Evolutionary conservation across 164 flowering plant species (phyloP), one percentile per base, ranked within the genome.

Genomic region (Dillenia suffruticosa): DNA sequence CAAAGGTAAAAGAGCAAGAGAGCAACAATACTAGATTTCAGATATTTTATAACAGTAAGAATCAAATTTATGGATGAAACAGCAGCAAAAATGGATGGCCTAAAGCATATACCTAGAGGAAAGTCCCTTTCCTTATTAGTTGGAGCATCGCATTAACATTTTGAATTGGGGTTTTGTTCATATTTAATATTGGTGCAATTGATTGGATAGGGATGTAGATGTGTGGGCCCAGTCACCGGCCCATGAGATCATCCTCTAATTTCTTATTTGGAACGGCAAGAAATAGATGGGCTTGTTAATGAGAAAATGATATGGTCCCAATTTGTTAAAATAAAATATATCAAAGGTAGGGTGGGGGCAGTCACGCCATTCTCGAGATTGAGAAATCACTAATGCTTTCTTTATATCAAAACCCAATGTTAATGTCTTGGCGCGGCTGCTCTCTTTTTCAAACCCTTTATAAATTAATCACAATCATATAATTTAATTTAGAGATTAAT

Each of bases 191-290:
- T 3, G 47, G 67, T 65, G 48, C 40, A 32, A 53, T 44, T 44
- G 46, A 12, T n/a, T 45, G 48, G 61, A 49, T 53, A 54, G 65
- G 51, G 62, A 49, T 44, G 70, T 9, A 13, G 24, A 52, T 59
- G 59, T 59, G 69, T 71, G 76, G 75, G 66, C 14, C 63, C 71
- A 46, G 47, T 54, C 63, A 57, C 84, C 81, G 81, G 62, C 81
- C 84, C 73, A 69, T 76, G 77, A 77, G 67, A 73, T 75, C 76
- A 75, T 64, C 60, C 11, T 54, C 43, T 64, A 43, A 19, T 76
- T 72, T 72, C 73, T 70, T 74, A 72, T 59, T 63, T 55, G 62
- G 43, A 63, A 72, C 72, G 72, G 74, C 80, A 72, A 57, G 68
- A 64, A 50, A 43, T 49, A 22, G 54, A 67, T 68, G 48, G 58